phyloP scores from a whole-genome alignment of 83 land plant genomes.

The Thuja plicata region DNA sequence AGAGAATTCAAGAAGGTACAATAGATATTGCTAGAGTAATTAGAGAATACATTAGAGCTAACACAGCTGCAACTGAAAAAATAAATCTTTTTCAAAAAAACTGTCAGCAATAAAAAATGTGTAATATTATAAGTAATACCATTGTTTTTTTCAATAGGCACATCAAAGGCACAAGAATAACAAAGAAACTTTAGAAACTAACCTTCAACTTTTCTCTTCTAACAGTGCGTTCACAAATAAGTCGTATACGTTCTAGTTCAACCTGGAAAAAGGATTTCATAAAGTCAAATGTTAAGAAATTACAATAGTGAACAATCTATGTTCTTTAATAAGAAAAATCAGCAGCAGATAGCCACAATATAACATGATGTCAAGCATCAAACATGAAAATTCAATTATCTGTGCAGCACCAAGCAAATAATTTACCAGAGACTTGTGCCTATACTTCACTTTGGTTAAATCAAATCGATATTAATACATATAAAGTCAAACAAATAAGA shows the following conservation, averaged over 20 bases:
- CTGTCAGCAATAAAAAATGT: background rate
- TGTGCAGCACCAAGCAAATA: background rate
- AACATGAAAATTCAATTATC: background rate
- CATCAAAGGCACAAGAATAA: background rate
- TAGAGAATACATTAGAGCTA: background rate
- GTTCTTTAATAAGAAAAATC: background rate
- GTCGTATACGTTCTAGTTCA: slow-evolving; percentile 88
- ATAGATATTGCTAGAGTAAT: background rate
- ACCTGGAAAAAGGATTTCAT: slow-evolving; percentile 49
- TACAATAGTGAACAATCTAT: background rate
- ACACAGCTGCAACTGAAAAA: background rate
- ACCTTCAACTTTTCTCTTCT: slow-evolving; percentile 92
- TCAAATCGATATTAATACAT: background rate
- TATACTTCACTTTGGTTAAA: background rate
- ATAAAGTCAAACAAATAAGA: background rate
- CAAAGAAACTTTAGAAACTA: background rate
- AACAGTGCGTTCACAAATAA: slow-evolving; percentile 89
- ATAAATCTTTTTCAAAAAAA: background rate
- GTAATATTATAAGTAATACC: background rate
- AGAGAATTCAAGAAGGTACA: background rate
- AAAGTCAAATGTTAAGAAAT: background rate
- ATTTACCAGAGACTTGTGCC: background rate
- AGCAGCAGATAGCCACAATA: background rate
- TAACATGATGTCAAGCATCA: background rate
- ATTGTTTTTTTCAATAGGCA: background rate